Evolutionary conservation across 2,329 filamentous ascomycete genomes (phyloP), one percentile per base, ranked within the genome.

Genomic region (Ophiostoma tasmaniense): DNA sequence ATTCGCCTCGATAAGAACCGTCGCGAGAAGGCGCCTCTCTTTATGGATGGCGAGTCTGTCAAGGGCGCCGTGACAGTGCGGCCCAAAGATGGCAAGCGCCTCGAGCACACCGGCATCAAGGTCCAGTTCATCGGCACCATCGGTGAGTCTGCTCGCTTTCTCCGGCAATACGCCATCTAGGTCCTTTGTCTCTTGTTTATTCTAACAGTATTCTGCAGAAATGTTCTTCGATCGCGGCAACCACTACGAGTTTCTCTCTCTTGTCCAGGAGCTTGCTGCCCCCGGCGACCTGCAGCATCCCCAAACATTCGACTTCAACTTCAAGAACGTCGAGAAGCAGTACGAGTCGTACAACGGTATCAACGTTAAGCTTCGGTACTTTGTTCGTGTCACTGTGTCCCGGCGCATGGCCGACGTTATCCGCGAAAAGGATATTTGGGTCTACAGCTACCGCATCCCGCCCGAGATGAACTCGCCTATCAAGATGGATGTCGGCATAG

Each of bases 161-260:
- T 20, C 22, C 10, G 20, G 20, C 20, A 11, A 10, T 39, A 13
- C 20, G 20, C 20, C 30, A 11, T 35, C 59, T 33, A 4, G 14
- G 3, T 20, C 11, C 20, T 62, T 14, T 33, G 4, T 62, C 6
- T 35, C 28, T n/a, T 62, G 22, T 13, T 25, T 3, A 11, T 25
- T 39, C 61, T 64, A 37, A 64, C 33, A 20, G 33, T 22, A 33
- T 25, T 22, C 42, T 14, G 2, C 72, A 96, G 95, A 99, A 80
- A 99, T 99, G 95, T 99, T 98, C 86, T 99, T 97, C 80, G 95
- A 99, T 79, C 92, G 95, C 77, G 94, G 94, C 75, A 99, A 97
- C 79, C 95, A 98, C 82, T 97, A 99, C 84, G 95, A 99, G 81
- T 99, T 99, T 81, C 90, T 99, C 71, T 97, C 93, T 45, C 87